Conservation (phyloP, 495 filamentous ascomycete species). For the Acidiella bohemica region DNA sequence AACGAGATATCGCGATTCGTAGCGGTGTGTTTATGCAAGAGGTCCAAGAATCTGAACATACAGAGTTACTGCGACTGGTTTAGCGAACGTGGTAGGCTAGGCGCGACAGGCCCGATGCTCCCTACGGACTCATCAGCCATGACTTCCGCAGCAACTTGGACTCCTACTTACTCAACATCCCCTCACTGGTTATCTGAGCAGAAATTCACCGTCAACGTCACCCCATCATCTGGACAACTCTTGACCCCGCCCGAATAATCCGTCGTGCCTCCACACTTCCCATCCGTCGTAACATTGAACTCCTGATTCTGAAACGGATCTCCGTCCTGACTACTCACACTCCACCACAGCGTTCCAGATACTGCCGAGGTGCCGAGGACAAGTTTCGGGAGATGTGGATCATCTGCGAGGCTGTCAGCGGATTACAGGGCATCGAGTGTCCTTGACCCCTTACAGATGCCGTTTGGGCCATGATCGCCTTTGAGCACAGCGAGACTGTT, state of each 20-base stretch:
- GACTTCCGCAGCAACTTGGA: no score
- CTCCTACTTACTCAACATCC: no score
- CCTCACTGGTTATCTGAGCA: slow-evolving; percentile 6
- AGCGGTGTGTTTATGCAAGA: no score
- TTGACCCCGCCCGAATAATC: slow-evolving; percentile 5
- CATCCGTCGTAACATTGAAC: slow-evolving; percentile 10
- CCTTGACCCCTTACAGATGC: not conserved
- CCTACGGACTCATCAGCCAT: no score
- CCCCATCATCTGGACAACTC: slow-evolving; percentile 5
- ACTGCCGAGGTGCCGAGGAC: slow-evolving; percentile 5
- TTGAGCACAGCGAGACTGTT: slow-evolving; percentile 10
- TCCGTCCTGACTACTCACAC: slow-evolving; percentile 5
- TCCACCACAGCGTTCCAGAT: slow-evolving; percentile 12
- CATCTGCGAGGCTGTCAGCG: not conserved
- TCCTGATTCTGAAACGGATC: slow-evolving; percentile 3
- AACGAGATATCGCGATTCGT: no score
- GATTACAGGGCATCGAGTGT: not conserved
- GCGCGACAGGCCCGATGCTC: no score
- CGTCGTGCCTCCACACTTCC: slow-evolving; percentile 5
- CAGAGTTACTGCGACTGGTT: no score
- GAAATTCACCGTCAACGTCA: slow-evolving; percentile 7
- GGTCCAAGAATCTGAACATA: no score
- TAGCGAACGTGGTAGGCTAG: no score
- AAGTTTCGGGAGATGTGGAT: not conserved
- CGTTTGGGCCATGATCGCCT: slow-evolving; percentile 1